A percentile compares a stretch with the other conserved stretches of the same genome.
phyloP scores from a whole-genome alignment of 2,329 filamentous ascomycete genomes.

The Rhytidhysteron rufulum region DNA sequence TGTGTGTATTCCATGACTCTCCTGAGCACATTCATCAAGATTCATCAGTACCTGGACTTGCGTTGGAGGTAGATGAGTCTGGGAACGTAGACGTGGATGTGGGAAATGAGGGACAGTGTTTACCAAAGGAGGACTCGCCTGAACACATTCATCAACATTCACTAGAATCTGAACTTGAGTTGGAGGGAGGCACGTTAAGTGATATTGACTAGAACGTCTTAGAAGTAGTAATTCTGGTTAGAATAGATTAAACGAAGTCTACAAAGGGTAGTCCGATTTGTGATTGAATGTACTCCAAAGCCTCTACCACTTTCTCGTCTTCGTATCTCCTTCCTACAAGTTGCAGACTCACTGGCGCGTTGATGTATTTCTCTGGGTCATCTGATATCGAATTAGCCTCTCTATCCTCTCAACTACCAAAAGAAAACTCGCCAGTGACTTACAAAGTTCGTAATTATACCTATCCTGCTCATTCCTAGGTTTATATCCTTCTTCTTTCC shows the following conservation, averaged over 20 bases:
- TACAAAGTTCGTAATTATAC: constrained; percentile 46
- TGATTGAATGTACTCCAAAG: constrained; percentile 30
- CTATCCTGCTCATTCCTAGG: constrained; percentile 45
- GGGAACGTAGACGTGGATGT: too few species aligned
- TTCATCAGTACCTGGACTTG: too few species aligned
- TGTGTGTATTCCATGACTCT: too few species aligned
- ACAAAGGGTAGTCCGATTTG: constrained; percentile 21
- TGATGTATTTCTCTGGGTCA: constrained; percentile 42
- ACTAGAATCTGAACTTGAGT: too few species aligned
- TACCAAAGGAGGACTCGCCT: too few species aligned
- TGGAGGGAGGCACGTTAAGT: too few species aligned
- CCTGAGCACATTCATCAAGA: too few species aligned
- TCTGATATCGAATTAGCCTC: constrained; percentile 16
- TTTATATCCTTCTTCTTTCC: constrained; percentile 33
- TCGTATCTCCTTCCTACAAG: constrained; percentile 49
- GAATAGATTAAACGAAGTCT: constrained; percentile 3
- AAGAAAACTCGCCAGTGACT: constrained; percentile 12
- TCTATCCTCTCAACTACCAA: constrained; percentile 1
- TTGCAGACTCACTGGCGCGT: constrained; percentile 50
- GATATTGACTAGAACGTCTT: too few species aligned
- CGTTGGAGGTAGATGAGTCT: too few species aligned
- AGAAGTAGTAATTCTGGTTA: too few species aligned
- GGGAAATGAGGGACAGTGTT: too few species aligned
- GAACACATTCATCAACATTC: too few species aligned
- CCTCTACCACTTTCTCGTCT: constrained; percentile 49